Conservation (phyloP, 148 eudicot species). For the Diospyros lotus region DNA sequence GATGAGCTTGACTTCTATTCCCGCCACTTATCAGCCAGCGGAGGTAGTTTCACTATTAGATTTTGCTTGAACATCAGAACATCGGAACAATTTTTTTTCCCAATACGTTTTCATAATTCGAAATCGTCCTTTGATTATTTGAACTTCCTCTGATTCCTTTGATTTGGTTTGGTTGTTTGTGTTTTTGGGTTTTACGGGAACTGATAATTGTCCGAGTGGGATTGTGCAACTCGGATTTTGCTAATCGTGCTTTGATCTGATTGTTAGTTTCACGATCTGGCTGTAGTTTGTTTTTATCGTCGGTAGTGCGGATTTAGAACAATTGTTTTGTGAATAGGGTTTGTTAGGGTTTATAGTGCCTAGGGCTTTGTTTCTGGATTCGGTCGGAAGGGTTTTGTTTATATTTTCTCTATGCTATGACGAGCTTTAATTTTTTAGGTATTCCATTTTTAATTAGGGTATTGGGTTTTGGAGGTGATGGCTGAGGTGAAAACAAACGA, state of each 20-base stretch:
- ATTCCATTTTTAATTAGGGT: constrained; percentile 18
- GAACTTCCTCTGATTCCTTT: background rate
- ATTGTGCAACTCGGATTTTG: background rate
- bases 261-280: constrained; percentile 34
- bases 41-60: constrained; percentile 9
- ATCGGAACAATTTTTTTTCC: background rate
- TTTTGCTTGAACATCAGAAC: background rate
- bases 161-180: constrained; percentile 5
- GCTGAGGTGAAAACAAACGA: constrained; percentile 46
- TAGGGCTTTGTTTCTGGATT: background rate
- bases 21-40: constrained; percentile 22
- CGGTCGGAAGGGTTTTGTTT: background rate
- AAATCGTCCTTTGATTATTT: background rate
- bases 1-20: constrained; percentile 23
- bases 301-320: constrained; percentile 2
- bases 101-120: background rate
- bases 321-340: constrained; percentile 10
- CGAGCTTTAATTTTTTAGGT: background rate
- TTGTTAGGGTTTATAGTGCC: constrained; percentile 6
- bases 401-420: constrained; percentile 1
- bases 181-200: background rate
- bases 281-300: constrained; percentile 13
- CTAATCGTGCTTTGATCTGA: constrained; percentile 27
- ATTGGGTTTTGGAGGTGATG: constrained; percentile 31
- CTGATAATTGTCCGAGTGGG: background rate